Conservation (phyloP, 176 grass and related monocot genomes). For the Calamus simplicifolius region DNA sequence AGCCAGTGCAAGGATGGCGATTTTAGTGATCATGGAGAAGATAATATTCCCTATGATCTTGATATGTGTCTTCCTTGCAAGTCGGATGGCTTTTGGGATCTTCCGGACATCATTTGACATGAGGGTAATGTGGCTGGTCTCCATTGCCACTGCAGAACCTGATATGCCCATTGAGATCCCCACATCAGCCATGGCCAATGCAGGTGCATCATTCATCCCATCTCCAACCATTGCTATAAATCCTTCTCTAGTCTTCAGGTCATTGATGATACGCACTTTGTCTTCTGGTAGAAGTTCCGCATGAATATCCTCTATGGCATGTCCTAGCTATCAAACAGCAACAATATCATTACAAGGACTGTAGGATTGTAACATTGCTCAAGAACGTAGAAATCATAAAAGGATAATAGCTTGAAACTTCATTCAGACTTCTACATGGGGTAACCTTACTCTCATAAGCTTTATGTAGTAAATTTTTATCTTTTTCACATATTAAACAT, state of each 20-base stretch:
- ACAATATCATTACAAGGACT: neutral
- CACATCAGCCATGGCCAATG: slow-evolving; percentile 73
- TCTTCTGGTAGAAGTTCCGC: slow-evolving; percentile 80
- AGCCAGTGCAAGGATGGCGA: slow-evolving; percentile 59
- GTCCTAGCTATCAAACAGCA: slow-evolving; percentile 45
- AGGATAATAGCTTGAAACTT: too few relatives aligned
- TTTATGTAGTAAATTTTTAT: neutral
- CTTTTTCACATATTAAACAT: neutral
- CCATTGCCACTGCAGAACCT: slow-evolving; percentile 85
- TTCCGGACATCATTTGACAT: slow-evolving; percentile 92
- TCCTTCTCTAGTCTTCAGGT: slow-evolving; percentile 59
- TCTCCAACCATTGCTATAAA: slow-evolving; percentile 83
- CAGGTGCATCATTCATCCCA: slow-evolving; percentile 95
- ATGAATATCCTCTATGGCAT: slow-evolving; percentile 55
- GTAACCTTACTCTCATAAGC: too few relatives aligned
- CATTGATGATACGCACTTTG: slow-evolving; percentile 71
- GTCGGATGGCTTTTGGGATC: slow-evolving; percentile 59
- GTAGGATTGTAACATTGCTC: too few relatives aligned
- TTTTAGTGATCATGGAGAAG: slow-evolving; percentile 67
- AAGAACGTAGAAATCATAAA: too few relatives aligned
- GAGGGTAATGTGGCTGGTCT: slow-evolving; percentile 88
- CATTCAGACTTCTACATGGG: too few relatives aligned
- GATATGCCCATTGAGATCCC: slow-evolving; percentile 97
- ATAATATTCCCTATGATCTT: slow-evolving; percentile 71
- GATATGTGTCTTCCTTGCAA: slow-evolving; percentile 59